Evolutionary conservation across 2,329 filamentous ascomycete genomes (phyloP).

Genomic region (Aspergillus caelatus): DNA sequence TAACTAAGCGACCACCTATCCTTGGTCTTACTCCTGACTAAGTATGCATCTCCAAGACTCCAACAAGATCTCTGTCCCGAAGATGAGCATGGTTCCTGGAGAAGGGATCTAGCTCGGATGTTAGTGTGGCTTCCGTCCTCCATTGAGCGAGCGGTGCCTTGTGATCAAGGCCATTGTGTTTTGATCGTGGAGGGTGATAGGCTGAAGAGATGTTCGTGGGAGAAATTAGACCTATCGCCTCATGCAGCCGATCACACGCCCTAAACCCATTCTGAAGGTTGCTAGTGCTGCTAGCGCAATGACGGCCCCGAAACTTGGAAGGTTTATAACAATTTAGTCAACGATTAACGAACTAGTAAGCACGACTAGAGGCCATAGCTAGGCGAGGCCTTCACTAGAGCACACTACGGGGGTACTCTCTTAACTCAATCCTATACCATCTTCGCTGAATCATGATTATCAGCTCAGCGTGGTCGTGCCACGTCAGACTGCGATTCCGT

Average conservation of each 20-base stretch:
- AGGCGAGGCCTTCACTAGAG: slow-evolving; percentile 2
- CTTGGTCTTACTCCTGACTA: neutral
- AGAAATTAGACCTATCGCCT: slow-evolving; percentile 24
- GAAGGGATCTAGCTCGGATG: slow-evolving; percentile 10
- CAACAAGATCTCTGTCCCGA: neutral
- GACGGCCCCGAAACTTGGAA: slow-evolving; percentile 5
- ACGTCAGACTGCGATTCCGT: neutral
- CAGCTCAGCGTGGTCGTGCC: neutral
- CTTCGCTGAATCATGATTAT: neutral
- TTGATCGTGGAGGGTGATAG: slow-evolving; percentile 14
- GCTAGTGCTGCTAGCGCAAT: slow-evolving; percentile 20
- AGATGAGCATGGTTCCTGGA: slow-evolving; percentile 11
- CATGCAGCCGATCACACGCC: slow-evolving; percentile 20
- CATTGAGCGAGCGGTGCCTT: slow-evolving; percentile 12
- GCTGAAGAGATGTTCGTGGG: slow-evolving; percentile 8
- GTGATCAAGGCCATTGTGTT: slow-evolving; percentile 15
- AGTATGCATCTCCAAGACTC: neutral
- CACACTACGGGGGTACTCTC: neutral
- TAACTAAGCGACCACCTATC: neutral
- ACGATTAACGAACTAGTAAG: neutral
- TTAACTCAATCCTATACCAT: neutral
- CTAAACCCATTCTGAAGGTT: slow-evolving; percentile 15
- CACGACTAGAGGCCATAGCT: neutral
- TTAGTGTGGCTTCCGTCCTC: slow-evolving; percentile 11
- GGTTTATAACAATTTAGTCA: slow-evolving; percentile 7